Conservation (phyloP, 2,329 filamentous ascomycete species). For the Didymella lethalis region DNA sequence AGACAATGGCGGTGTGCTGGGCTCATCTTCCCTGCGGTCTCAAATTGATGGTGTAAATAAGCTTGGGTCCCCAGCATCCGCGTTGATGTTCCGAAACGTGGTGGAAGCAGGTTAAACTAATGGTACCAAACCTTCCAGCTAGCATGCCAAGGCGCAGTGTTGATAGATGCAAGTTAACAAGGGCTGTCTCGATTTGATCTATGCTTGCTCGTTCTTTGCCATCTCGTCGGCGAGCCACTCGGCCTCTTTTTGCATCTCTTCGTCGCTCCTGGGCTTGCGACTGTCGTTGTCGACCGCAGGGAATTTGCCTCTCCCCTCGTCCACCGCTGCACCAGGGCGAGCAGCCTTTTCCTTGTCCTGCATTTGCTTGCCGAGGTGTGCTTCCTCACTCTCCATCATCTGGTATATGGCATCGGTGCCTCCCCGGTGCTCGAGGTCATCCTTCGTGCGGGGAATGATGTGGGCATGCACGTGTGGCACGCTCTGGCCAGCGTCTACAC, state of each 20-base stretch:
- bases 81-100: not conserved
- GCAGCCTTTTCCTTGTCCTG: constrained; percentile 63
- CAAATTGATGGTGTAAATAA: not conserved
- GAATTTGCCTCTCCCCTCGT: constrained; percentile 63
- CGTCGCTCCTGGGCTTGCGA: constrained; percentile 69
- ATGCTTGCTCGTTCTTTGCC: constrained; percentile 51
- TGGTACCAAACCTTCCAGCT: not conserved
- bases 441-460: constrained; percentile 76
- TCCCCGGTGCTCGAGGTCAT: constrained; percentile 64
- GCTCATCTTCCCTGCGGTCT: not conserved
- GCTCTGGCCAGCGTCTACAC: constrained; percentile 87
- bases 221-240: constrained; percentile 68
- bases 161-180: not conserved
- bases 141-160: not conserved
- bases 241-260: constrained; percentile 84
- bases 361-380: constrained; percentile 78
- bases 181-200: not conserved
- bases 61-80: not conserved
- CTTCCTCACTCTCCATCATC: constrained; percentile 82
- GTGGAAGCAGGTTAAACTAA: not conserved
- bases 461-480: constrained; percentile 94
- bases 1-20: not conserved
- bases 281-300: constrained; percentile 72
- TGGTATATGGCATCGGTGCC: constrained; percentile 81
- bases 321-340: constrained; percentile 34